phyloP scores from a whole-genome alignment of 257 asterid species.

The Handroanthus guayacan region DNA sequence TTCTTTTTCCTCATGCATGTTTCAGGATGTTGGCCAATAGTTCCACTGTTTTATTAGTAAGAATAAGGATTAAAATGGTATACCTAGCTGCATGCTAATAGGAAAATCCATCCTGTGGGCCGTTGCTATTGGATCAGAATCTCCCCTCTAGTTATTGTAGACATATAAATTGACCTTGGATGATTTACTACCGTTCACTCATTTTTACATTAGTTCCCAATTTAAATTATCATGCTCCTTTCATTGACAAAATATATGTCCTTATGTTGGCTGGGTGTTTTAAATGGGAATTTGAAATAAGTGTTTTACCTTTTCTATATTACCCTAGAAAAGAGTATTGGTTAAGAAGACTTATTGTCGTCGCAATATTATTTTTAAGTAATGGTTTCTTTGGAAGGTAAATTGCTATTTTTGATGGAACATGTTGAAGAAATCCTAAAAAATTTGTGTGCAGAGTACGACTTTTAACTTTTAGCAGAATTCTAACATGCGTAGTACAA shows the following conservation, averaged over 20 bases:
- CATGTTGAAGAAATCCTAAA: conserved; percentile 11
- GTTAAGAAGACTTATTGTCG: conserved; percentile 20
- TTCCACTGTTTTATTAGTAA: conserved; percentile 18
- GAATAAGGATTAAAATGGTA: conserved; percentile 4
- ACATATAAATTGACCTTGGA: conserved; percentile 2
- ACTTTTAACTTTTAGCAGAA: not conserved
- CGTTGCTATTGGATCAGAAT: conserved; percentile 13
- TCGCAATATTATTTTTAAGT: not conserved
- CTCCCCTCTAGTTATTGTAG: not conserved
- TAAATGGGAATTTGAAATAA: conserved; percentile 7
- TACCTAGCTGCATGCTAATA: conserved; percentile 21
- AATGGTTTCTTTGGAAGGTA: conserved; percentile 14
- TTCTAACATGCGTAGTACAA: not conserved
- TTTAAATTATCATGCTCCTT: conserved; percentile 13
- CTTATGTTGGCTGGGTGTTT: conserved; percentile 24
- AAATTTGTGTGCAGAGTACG: conserved; percentile 4
- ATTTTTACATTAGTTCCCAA: conserved; percentile 5
- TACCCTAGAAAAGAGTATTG: conserved; percentile 6
- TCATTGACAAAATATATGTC: conserved; percentile 15
- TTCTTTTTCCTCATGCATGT: conserved; percentile 30
- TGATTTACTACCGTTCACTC: conserved; percentile 16
- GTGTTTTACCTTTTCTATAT: conserved; percentile 16
- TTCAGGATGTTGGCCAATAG: conserved; percentile 4
- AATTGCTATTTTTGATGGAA: conserved; percentile 12
- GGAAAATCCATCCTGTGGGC: conserved; percentile 7